Base-by-base conservation (phyloP, 495 filamentous ascomycete genomes). In the Clohesyomyces aquaticus region DNA sequence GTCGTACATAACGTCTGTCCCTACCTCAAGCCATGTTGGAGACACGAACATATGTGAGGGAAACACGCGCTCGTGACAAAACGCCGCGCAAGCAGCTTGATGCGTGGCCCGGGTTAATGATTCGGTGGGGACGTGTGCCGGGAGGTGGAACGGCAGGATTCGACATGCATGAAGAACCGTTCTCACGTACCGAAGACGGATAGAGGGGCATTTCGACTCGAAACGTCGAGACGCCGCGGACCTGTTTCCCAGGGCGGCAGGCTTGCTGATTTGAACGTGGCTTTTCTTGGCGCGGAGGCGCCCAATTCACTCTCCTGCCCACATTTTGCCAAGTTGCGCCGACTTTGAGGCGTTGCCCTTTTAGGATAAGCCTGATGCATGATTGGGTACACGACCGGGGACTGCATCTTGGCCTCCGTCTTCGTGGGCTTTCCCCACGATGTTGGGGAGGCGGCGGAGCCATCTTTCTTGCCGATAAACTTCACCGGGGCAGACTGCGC, bases 121-220 rank as follows among this genome's bases (percentile, higher is more conserved):
- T 14, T 38, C 32, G 32, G 32, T 6, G 14, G 32, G 32, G 14
- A 14, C n/a, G n/a, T n/a, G 14, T 38, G 32, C 22, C 22, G 49
- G 49, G 49, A 52, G 49, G 3, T 16, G 6, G 29, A 2, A 52
- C 4, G 23, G 25, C 23, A 22, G 29, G 4, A 8, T 47, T n/a
- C 19, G 14, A n/a, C 6, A 16, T 27, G 49, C 49, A 14, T 27
- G n/a, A 52, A 27, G 28, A 49, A 52, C 49, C 49, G 49, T 19
- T 9, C 29, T 52, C 25, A 52, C 21, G 22, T 52, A 52, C 49
- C 49, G 49, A 52, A 8, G 32, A 10, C 49, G 49, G 49, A 52
- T 22, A 18, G 25, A 52, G 10, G 26, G 49, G 22, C 16, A 26
- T 22, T 38, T 38, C 6, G 32, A 6, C 14, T 6, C 6, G 6